Base-by-base conservation (phyloP, 805 yeast genomes). In the Danielozyma ontarioensis region DNA sequence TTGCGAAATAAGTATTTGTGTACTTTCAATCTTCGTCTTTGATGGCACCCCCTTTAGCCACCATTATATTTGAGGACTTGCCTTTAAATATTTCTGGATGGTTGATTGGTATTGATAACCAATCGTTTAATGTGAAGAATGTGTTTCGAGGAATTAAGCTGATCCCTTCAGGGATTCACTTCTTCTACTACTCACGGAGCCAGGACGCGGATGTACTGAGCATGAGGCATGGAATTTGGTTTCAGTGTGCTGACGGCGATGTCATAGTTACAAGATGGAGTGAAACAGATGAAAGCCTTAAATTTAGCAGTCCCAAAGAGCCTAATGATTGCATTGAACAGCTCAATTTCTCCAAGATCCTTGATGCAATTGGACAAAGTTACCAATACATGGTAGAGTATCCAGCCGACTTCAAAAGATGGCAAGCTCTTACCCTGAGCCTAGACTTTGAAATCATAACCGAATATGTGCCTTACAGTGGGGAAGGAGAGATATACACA, bases 101-200 rank as follows among this genome's bases (percentile, higher is more conserved):
- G 49, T 34, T 52, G 13, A 24, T 58, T 3, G 81, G 81, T 1
- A 63, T 75, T 17, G 80, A 76, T 39, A 48, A 68, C 14, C 70
- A 64, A 38, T 74, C 70, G 47, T 72, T 75, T 57, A 59, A 57
- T 23, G 46, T 70, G 6, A 65, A 62, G 17, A 37, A 51, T 7
- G 35, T 54, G 2, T 55, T 74, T 16, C 58, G 53, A 36, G 85
- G 85, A 1, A 62, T 80, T 40, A 76, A 76, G 41, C 51, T 55
- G 13, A 56, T 80, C 3, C 66, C 74, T 0, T 36, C 50, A 3
- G 85, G 85, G 0, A 29, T 66, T 0, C 86, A 80, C 50, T 51
- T 76, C 2, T 42, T 79, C 10, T 85, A 80, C 51, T 67, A 72
- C 54, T 70, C 75, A 0, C 52, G 53, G 26, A 13, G 12, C 8